Evolutionary conservation across 306 rosid species (phyloP), one percentile per base, ranked within the genome.

Genomic region (Arachis stenosperma): DNA sequence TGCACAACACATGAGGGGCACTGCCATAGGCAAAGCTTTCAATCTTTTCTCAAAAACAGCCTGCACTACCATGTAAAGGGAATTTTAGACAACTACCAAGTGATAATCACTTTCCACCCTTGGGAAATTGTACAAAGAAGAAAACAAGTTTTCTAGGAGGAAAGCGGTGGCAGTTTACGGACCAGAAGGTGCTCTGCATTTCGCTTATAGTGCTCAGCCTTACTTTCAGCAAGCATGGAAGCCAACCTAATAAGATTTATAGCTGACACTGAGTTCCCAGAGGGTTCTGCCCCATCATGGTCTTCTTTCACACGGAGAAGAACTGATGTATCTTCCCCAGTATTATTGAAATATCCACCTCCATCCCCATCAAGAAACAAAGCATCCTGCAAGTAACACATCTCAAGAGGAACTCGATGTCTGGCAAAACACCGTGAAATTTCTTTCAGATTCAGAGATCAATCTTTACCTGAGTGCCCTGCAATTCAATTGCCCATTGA

Each of bases 1-100:
- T 2, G 94, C 97, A 81, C 92, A 91, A 71, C 98, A 93, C 98
- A 93, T 89, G 77, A 93, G 84, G n/a, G 98, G 98, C 74, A 93
- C 97, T 27, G 98, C 96, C 98, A 89, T 81, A 7, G 90, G 86
- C 88, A 66, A 86, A 44, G 88, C 97, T 73, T 81, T 88, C 82
- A 93, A 81, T 78, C 96, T 85, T 7, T 82, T 80, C 81, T 85
- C 92, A 9, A 93, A 93, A 78, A 93, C 98, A 0, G 96, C 97
- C 98, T 91, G 92, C 77, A 73, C 51, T 15, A 61, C 61, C 39
- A 15, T 37, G 48, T 29, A 54, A 75, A 12, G 50, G 54, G 79
- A 54, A 53, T 73, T 59, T 81, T 12, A 51, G 75, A 77, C 56
- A 77, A 56, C 48, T 73, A 55, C 47, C 58, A 60, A 48, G 22